Evolutionary conservation across 306 rosid genomes (phyloP), one percentile per base, ranked within the genome.

Genomic region (Vigna hirtella): DNA sequence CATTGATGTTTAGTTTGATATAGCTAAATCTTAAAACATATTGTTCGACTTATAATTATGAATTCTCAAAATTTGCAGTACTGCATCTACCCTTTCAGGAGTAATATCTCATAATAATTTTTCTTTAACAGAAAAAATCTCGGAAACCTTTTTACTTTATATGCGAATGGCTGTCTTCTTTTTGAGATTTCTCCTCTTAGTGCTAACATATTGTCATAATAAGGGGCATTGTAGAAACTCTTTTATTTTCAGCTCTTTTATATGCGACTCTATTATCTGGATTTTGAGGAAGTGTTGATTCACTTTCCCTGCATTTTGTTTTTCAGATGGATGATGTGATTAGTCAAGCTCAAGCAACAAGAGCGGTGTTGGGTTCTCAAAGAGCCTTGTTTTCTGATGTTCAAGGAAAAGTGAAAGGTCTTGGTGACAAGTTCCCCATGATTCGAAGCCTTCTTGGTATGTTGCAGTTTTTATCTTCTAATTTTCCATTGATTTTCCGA

Each of bases 261-360:
- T 53, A 26, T 9, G 49, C 30, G 28, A 52, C 9, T 56, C 20
- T 43, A 7, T 57, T 16, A 52, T 61, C 47, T 73, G 28, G 40
- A 18, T 71, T 42, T 72, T 58, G 38, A 72, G 48, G 63, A 40
- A 49, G 57, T 61, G 50, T 1, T 56, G 22, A 65, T 62, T 79
- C 65, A 70, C 72, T 58, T 36, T 83, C 59, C 68, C 43, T 47
- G 48, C 43, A 62, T 34, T 57, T 70, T 48, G 12, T 18, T 34
- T 64, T 70, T 48, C 83, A 96, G 98, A 96, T 96, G 77, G 99
- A 96, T 83, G 99, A 93, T 32, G 99, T 96, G 82, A 96, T 96
- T 83, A 88, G 94, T 90, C 99, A 96, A 86, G 99, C 99, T 85
- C 98, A 96, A 88, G 90, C 96, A 64, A 91, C 99, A 74, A 88